Evolutionary conservation across 225 moss, liverwort and hornwort species (phyloP).

Genomic region (Sphagnum contortum): DNA sequence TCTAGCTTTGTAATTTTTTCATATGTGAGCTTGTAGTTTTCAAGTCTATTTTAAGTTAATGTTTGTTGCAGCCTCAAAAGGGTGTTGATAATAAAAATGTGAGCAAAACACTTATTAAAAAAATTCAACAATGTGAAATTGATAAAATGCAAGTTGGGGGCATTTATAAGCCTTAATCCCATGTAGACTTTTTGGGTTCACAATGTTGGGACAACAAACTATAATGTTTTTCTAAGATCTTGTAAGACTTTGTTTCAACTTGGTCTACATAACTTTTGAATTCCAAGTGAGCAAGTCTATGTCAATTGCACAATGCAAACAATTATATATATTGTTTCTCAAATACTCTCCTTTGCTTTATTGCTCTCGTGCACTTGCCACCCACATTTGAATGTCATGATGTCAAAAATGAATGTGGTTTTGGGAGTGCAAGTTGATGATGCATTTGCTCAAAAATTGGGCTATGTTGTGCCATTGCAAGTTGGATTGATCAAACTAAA

Average conservation of each 20-base stretch:
- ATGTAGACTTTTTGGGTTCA: conserved; percentile 1
- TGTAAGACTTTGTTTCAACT: conserved; percentile 82
- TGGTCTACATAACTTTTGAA: conserved; percentile 95
- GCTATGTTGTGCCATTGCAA: conserved; percentile 55
- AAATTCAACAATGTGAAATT: too few relatives aligned
- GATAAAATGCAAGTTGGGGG: too few relatives aligned
- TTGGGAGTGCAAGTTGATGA: conserved; percentile 53
- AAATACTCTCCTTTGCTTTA: background rate
- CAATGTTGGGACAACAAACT: conserved; percentile 31
- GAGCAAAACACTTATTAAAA: too few relatives aligned
- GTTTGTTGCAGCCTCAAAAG: too few relatives aligned
- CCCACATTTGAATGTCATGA: background rate
- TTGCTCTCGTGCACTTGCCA: background rate
- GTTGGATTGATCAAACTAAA: conserved; percentile 95
- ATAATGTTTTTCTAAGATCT: conserved; percentile 75
- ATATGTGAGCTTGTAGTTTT: too few relatives aligned
- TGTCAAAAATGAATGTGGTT: background rate
- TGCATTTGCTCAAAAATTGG: conserved; percentile 74
- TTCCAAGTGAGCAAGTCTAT: conserved; percentile 61
- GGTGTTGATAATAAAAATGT: too few relatives aligned
- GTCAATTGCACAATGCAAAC: too few relatives aligned
- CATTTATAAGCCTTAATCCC: background rate
- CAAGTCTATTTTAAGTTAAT: too few relatives aligned
- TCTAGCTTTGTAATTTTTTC: too few relatives aligned
- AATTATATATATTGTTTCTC: background rate